These are phyloP conservation scores for Sugiyamaella lignohabitans DNA, from an alignment of 805 yeast species.

Conservation along the genomic window DNA sequence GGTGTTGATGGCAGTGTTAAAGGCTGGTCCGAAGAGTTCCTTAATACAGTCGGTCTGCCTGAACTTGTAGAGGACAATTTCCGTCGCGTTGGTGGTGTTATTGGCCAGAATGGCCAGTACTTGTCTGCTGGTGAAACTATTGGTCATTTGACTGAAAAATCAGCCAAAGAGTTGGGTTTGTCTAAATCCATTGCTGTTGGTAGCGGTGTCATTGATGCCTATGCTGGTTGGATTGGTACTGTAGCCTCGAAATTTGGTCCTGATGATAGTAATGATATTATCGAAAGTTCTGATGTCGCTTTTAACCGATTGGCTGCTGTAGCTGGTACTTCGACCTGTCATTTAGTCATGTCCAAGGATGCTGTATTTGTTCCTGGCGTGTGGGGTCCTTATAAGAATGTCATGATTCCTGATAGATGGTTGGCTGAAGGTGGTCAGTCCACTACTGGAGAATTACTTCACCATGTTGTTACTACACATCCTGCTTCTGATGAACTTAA, in stretches of 20 bases:
- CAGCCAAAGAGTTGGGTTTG: slow-evolving; percentile 82
- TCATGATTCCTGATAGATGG: slow-evolving; percentile 86
- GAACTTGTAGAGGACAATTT: slow-evolving; percentile 76
- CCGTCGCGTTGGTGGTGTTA: slow-evolving; percentile 75
- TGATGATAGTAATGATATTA: slow-evolving; percentile 36
- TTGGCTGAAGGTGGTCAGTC: slow-evolving; percentile 99
- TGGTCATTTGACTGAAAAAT: slow-evolving; percentile 56
- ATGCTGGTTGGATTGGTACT: slow-evolving; percentile 98
- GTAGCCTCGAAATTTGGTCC: slow-evolving; percentile 80
- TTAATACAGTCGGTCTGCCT: slow-evolving; percentile 58
- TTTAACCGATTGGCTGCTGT: slow-evolving; percentile 92
- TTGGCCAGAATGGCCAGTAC: slow-evolving; percentile 64
- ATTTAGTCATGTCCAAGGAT: slow-evolving; percentile 75
- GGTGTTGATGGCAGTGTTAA: slow-evolving; percentile 81
- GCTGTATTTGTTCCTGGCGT: slow-evolving; percentile 92
- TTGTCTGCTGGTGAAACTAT: slow-evolving; percentile 86
- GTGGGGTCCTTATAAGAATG: slow-evolving; percentile 98
- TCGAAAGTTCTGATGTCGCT: slow-evolving; percentile 24
- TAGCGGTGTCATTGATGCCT: slow-evolving; percentile 95
- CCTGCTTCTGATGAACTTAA: slow-evolving; percentile 77
- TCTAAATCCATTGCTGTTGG: slow-evolving; percentile 79
- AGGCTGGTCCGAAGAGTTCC: slow-evolving; percentile 87
- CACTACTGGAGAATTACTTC: slow-evolving; percentile 90
- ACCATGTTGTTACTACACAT: slow-evolving; percentile 80
- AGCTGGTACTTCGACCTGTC: slow-evolving; percentile 98